Base-by-base conservation (phyloP, 2,329 filamentous ascomycete genomes). In the Penicillium sumatraense region DNA sequence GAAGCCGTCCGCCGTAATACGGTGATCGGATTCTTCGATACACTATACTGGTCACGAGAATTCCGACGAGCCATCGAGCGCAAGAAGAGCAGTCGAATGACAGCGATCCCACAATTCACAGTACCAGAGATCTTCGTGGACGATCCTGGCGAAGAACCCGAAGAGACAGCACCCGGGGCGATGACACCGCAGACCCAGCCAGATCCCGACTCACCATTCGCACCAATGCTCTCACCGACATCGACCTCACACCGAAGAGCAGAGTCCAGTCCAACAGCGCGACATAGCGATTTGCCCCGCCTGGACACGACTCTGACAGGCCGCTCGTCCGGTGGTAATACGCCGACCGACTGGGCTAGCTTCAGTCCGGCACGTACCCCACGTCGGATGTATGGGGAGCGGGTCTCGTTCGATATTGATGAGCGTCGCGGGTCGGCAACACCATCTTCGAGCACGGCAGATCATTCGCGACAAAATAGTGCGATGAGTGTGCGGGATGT, bases 21-120 rank as follows among this genome's bases (percentile, higher is more conserved):
- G 24, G 95, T 99, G 9, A 84, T 95, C 40, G 92, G 93, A 36
- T 99, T 99, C 78, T 98, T 99, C 74, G 90, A 98, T 71, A 98
- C 93, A 18, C 85, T 89, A 60, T 90, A 93, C 76, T 96, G 91
- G 87, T 86, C 89, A 36, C 87, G 93, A 41, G 83, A 85, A 63
- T 97, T 97, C 80, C 88, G 90, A 64, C 86, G 86, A 50, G 83
- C 87, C 54, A 81, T 91, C 71, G 87, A 92, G 33, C 81, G 81
- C 56, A 92, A 92, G 75, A 85, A 85, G 59, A 84, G 84, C 3
- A 87, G 88, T 18, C 89, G 91, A 57, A 89, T 97, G 85, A 89
- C 87, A 4, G 83, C 80, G 1, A 79, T 96, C 26, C 92, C 93
- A 3, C 86, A 90, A 63, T 86, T 96, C 61, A 88, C 86, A 18